Conservation (phyloP, 352 stramenopile genomes). For the Pythium folliculosum region DNA sequence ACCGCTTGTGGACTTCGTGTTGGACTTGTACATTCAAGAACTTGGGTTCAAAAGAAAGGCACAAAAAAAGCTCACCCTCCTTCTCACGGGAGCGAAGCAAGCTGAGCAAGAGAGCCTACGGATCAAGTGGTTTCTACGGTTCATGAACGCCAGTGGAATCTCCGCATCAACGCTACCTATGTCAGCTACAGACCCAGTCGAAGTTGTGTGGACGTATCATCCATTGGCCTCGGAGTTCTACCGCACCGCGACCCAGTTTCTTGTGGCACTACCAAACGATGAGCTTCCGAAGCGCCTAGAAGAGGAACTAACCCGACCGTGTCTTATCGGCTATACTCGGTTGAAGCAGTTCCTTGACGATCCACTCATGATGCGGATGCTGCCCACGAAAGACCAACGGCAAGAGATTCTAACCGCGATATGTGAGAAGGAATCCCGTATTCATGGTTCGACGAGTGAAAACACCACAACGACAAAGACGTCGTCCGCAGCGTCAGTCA, state of each 20-base stretch:
- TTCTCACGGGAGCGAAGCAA: slow-evolving; percentile 50
- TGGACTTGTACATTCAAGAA: slow-evolving; percentile 63
- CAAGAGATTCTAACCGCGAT: slow-evolving; percentile 38
- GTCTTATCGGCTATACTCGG: slow-evolving; percentile 40
- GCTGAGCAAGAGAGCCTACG: slow-evolving; percentile 48
- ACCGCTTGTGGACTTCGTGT: slow-evolving; percentile 48
- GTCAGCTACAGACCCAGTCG: not conserved
- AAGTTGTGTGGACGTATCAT: slow-evolving; percentile 31
- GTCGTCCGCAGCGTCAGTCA: slow-evolving; percentile 20
- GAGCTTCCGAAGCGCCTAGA: slow-evolving; percentile 47
- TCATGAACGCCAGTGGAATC: slow-evolving; percentile 38
- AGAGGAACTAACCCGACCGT: slow-evolving; percentile 48
- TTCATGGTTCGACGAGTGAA: slow-evolving; percentile 29
- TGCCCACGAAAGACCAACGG: slow-evolving; percentile 53
- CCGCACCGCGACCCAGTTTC: slow-evolving; percentile 43
- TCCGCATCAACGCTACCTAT: not conserved
- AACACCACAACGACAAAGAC: slow-evolving; percentile 9
- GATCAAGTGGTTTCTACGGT: slow-evolving; percentile 69
- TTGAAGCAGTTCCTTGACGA: slow-evolving; percentile 52
- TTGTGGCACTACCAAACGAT: slow-evolving; percentile 36
- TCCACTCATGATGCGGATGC: slow-evolving; percentile 41
- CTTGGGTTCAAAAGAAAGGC: slow-evolving; percentile 62
- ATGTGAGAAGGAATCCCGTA: slow-evolving; percentile 30
- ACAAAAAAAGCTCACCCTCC: slow-evolving; percentile 50
- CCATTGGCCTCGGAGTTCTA: slow-evolving; percentile 61